Evolutionary conservation across 1,284 basidiomycete species (phyloP).

Genomic region (Ustilago tritici): DNA sequence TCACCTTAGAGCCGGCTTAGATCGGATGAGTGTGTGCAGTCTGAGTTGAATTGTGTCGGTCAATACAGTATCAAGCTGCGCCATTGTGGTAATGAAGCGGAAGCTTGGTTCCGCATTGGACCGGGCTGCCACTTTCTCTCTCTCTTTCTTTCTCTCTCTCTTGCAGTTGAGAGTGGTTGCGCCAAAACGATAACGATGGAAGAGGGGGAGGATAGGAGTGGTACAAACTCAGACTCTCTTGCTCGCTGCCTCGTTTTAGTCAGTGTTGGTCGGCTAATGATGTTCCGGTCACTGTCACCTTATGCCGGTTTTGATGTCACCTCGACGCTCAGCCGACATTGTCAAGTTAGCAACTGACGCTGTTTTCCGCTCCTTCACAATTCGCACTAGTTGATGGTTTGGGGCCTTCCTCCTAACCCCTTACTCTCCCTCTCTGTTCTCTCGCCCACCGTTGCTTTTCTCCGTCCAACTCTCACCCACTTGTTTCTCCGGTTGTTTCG

Average conservation of each 20-base stretch:
- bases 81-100: too few relatives aligned
- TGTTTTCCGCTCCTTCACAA: not conserved
- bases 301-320: not conserved
- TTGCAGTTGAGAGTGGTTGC: too few relatives aligned
- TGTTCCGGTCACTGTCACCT: too few relatives aligned
- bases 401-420: not conserved
- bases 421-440: not conserved
- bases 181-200: not conserved
- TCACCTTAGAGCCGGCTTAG: conserved; percentile 7
- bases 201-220: too few relatives aligned
- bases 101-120: too few relatives aligned
- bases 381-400: not conserved
- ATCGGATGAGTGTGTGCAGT: conserved; percentile 9
- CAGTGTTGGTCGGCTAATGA: too few relatives aligned
- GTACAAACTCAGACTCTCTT: too few relatives aligned
- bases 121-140: too few relatives aligned
- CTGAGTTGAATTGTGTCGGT: conserved; percentile 3
- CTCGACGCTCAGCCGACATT: conserved; percentile 5
- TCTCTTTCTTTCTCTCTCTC: too few relatives aligned
- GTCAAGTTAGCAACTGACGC: not conserved
- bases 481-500: not conserved
- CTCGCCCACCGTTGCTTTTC: not conserved
- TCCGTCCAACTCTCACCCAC: not conserved
- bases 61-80: too few relatives aligned
- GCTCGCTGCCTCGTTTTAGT: too few relatives aligned